These are phyloP conservation scores for Naganishia onofrii DNA, from an alignment of 768 basidiomycete genomes.

Conservation along the genomic window DNA sequence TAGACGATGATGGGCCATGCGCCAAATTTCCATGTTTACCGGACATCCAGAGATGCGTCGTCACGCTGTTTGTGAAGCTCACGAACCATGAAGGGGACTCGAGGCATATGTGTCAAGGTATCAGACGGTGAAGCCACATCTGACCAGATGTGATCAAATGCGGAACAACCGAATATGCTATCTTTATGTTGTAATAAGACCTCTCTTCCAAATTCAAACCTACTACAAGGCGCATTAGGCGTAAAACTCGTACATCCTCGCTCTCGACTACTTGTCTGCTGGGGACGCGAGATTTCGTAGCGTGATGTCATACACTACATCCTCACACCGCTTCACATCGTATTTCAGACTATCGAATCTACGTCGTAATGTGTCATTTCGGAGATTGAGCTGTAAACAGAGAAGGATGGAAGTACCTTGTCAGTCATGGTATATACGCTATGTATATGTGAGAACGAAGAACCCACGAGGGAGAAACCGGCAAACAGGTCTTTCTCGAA, in stretches of 20 bases:
- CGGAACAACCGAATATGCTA: neutral
- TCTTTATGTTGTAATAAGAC: neutral
- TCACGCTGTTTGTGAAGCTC: neutral
- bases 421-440: constrained; percentile 24
- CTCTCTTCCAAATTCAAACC: neutral
- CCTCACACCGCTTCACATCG: constrained; percentile 55
- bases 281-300: constrained; percentile 48
- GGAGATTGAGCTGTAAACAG: constrained; percentile 51
- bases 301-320: constrained; percentile 54
- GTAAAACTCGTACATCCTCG: neutral
- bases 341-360: constrained; percentile 55
- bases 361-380: constrained; percentile 54
- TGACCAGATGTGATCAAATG: too few relatives aligned
- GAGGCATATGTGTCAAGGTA: too few relatives aligned
- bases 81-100: neutral
- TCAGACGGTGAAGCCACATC: too few relatives aligned
- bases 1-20: too few relatives aligned
- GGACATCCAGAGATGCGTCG: neutral
- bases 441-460: neutral
- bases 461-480: constrained; percentile 47
- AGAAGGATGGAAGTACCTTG: neutral
- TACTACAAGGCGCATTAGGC: neutral
- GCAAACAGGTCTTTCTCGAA: constrained; percentile 56
- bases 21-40: too few relatives aligned
- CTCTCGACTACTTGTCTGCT: neutral